These are phyloP conservation scores for Paraphoma sp. DNA, from an alignment of 2,329 filamentous ascomycete genomes.

Conservation along the genomic window DNA sequence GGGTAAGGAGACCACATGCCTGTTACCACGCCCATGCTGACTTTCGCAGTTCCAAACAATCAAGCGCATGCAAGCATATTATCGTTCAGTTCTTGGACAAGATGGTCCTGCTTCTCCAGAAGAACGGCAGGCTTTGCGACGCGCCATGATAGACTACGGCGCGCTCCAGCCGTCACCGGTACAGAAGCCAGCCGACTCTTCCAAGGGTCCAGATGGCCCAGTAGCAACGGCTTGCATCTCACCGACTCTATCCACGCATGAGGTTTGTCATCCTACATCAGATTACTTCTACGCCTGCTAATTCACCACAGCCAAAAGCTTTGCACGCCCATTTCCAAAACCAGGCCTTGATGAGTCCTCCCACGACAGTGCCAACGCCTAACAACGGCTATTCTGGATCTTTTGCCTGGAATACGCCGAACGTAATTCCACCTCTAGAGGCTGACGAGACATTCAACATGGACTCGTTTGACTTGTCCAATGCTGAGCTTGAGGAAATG, in stretches of 20 bases:
- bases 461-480: conserved; percentile 41
- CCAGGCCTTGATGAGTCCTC: conserved; percentile 20
- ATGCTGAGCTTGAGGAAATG: conserved; percentile 46
- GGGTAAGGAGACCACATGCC: conserved; percentile 27
- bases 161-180: conserved; percentile 49
- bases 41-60: conserved; percentile 47
- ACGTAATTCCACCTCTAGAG: conserved; percentile 34
- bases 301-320: not conserved
- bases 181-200: conserved; percentile 38
- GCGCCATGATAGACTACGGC: conserved; percentile 51
- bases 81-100: conserved; percentile 44
- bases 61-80: conserved; percentile 52
- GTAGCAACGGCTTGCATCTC: conserved; percentile 15
- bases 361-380: conserved; percentile 30
- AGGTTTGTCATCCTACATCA: not conserved
- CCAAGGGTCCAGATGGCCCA: conserved; percentile 17
- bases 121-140: conserved; percentile 45
- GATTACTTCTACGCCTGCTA: too few species aligned
- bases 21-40: conserved; percentile 3
- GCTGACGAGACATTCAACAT: conserved; percentile 42
- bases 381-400: conserved; percentile 24
- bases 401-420: conserved; percentile 30
- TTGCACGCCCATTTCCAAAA: conserved; percentile 12
- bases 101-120: conserved; percentile 44
- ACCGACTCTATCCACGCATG: conserved; percentile 5